phyloP scores from a whole-genome alignment of 768 basidiomycete species.

The Agrocybe praecox region DNA sequence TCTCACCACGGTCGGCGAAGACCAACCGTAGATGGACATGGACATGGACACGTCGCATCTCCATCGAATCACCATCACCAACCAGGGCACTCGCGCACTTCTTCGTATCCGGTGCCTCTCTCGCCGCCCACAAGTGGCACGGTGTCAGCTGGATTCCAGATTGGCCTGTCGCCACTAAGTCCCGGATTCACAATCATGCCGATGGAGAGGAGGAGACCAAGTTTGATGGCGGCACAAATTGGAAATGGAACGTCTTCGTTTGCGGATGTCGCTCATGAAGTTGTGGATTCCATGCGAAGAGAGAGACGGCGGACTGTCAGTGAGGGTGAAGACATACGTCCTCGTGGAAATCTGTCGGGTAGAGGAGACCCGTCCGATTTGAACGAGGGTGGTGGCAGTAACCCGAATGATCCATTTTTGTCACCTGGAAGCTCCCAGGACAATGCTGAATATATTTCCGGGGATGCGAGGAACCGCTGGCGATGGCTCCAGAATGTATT shows the following conservation, averaged over 20 bases:
- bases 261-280: conserved; percentile 32
- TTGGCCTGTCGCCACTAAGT: conserved; percentile 74
- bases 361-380: not conserved
- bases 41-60: conserved; percentile 8
- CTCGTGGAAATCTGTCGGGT: not conserved
- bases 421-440: not conserved
- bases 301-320: conserved; percentile 52
- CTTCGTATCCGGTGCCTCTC: conserved; percentile 19
- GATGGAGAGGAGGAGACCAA: conserved; percentile 43
- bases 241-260: conserved; percentile 19
- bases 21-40: conserved; percentile 8
- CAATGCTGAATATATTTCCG: not conserved
- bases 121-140: conserved; percentile 39
- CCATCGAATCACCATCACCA: conserved; percentile 18
- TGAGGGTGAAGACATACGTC: conserved; percentile 35
- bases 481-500: conserved; percentile 29
- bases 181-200: conserved; percentile 79
- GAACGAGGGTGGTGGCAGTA: not conserved
- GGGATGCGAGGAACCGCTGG: conserved; percentile 21
- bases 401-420: not conserved
- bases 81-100: conserved; percentile 16
- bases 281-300: conserved; percentile 14
- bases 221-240: conserved; percentile 33
- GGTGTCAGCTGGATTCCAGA: conserved; percentile 57
- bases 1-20: conserved; percentile 9